Base-by-base conservation (phyloP, 257 asterid species). In the Lavandula angustifolia region DNA sequence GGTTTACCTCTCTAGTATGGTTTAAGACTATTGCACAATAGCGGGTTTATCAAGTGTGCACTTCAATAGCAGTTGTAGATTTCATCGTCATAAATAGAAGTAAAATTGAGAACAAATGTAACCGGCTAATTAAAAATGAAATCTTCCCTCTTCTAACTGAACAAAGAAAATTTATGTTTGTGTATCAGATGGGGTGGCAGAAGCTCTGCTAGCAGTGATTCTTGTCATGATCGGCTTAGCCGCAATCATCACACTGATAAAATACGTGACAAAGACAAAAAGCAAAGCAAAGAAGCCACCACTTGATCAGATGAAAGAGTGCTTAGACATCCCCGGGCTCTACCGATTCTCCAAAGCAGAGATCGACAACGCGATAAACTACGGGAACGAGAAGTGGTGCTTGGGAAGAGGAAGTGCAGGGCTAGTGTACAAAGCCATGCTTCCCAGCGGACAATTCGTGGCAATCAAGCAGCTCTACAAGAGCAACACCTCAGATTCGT, bases 371-470 rank as follows among this genome's bases (percentile, higher is more conserved):
- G 91, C 94, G 3, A 76, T 85, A 1, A 75, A 69, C 60, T 81
- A 69, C 55, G 68, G 73, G 3, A 27, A 33, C 0, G 85, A 78
- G 61, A 83, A 64, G 76, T 73, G 53, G 44, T 73, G 53, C 68
- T 82, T 85, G 0, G 95, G 94, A 41, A 77, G 88, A 2, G 95
- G 95, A 18, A 83, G 95, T 50, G 88, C 94, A 9, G 94, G 95
- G 59, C 52, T 60, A 51, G 95, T 87, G 7, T 87, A 64, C 76
- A 79, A 77, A 57, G 94, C 94, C 43, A 65, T 78, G 77, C 75
- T 87, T 13, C 95, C 94, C 0, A 87, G 94, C 43, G 95, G 95
- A 50, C 94, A 87, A 64, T 56, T 70, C 8, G 88, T 85, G 14
- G 95, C 91, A 0, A 82, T 85, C 68, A 87, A 87, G 75, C 88